These are phyloP conservation scores for Leishmania lainsoni DNA, from an alignment of 208 protist genomes.

Conservation along the genomic window DNA sequence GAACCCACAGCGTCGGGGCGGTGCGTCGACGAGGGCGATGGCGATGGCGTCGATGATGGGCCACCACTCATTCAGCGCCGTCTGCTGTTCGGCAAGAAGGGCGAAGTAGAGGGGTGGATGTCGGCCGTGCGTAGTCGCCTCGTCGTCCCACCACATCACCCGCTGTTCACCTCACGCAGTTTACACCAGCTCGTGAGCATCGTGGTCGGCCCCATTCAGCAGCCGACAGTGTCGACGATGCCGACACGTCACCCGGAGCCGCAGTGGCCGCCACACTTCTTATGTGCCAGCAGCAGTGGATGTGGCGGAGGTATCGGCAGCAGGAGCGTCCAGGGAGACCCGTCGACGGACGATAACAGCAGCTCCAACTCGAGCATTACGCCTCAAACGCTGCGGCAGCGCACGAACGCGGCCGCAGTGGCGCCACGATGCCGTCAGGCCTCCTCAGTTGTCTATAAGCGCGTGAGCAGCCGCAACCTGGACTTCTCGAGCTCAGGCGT, in stretches of 20 bases:
- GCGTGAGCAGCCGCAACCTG: conserved; percentile 64
- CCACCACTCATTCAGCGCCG: conserved; percentile 52
- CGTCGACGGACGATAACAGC: conserved; percentile 77
- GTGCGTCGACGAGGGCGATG: background rate
- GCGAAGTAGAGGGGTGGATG: conserved; percentile 60
- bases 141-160: conserved; percentile 53
- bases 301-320: conserved; percentile 1
- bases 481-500: conserved; percentile 49
- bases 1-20: background rate
- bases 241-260: conserved; percentile 69
- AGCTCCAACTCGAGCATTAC: conserved; percentile 54
- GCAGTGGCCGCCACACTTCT: conserved; percentile 82
- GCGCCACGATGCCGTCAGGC: conserved; percentile 25
- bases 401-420: conserved; percentile 8
- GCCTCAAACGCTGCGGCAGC: conserved; percentile 22
- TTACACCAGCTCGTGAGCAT: conserved; percentile 74
- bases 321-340: background rate
- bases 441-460: conserved; percentile 70
- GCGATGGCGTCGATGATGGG: background rate
- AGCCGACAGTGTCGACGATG: conserved; percentile 67
- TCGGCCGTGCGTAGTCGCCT: conserved; percentile 29
- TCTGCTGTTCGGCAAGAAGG: conserved; percentile 61
- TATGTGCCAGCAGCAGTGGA: conserved; percentile 24
- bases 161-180: conserved; percentile 55
- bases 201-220: conserved; percentile 83